Conservation (phyloP, 2,329 filamentous ascomycete species). For the Xylariaceae sp. region DNA sequence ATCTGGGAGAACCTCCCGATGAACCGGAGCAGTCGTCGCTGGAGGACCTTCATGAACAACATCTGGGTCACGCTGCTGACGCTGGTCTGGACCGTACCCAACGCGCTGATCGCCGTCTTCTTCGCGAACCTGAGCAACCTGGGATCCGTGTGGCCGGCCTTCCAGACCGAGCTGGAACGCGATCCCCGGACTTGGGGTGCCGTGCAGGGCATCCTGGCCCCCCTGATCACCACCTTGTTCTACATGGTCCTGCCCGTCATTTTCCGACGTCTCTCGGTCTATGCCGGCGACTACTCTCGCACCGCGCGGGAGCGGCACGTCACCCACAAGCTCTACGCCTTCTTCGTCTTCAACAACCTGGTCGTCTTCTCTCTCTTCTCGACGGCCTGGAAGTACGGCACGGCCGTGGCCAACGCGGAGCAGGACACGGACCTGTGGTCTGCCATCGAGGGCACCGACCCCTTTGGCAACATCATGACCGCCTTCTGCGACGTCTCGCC, state of each 20-base stretch:
- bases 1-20: constrained; percentile 68
- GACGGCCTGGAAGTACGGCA: constrained; percentile 49
- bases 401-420: constrained; percentile 51
- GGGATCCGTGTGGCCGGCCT: constrained; percentile 68
- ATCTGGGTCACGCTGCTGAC: constrained; percentile 52
- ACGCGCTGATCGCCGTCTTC: constrained; percentile 88
- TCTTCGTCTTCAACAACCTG: constrained; percentile 94
- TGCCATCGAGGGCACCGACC: constrained; percentile 55
- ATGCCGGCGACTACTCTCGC: constrained; percentile 80
- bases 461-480: constrained; percentile 26
- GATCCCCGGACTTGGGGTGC: constrained; percentile 68
- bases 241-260: constrained; percentile 82
- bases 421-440: constrained; percentile 57
- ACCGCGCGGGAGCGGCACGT: constrained; percentile 86
- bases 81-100: constrained; percentile 77
- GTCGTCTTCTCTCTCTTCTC: constrained; percentile 80
- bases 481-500: constrained; percentile 16
- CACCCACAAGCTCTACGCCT: constrained; percentile 77
- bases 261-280: constrained; percentile 77
- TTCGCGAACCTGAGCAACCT: constrained; percentile 76
- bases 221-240: constrained; percentile 74
- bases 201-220: constrained; percentile 82
- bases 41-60: constrained; percentile 68
- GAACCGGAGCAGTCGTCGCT: constrained; percentile 55
- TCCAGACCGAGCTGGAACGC: constrained; percentile 51